Evolutionary conservation across 2,329 filamentous ascomycete genomes (phyloP), one percentile per base, ranked within the genome.

Genomic region (Tolypocladium ophioglossoides): DNA sequence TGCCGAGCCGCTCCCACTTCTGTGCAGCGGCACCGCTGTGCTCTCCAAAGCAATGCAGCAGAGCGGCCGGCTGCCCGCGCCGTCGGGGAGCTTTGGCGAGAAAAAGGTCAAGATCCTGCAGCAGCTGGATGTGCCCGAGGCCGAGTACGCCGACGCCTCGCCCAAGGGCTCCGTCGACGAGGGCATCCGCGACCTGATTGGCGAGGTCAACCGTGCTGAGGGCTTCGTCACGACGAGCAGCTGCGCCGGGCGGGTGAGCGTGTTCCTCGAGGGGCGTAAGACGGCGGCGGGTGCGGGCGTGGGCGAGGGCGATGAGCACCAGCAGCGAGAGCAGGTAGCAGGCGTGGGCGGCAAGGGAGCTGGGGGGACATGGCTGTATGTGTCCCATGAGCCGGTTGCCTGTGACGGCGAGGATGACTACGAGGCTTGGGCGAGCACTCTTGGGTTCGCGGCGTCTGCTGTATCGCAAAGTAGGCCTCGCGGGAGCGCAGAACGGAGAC

Each of bases 171-270:
- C 84, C 0, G 80, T 97, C 22, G 92, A 97, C 68, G 80, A 74
- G 50, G 86, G 84, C 1, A 91, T 97, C 60, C 80, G 85, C 49
- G 78, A 84, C 24, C 74, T 96, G 53, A 91, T 97, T 57, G 77
- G 79, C 51, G 83, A 87, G 60, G 86, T 97, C 67, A 97, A 97
- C 69, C 68, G 63, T 1, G 66, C 86, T 7, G 79, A 84, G 1
- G 90, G 89, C 1, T 80, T 91, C 41, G 90, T 95, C 37, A 96
- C 92, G 2, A 96, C 91, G 3, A 96, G 91, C 71, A 96, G 91
- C 69, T 97, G 92, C 68, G 88, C 90, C 2, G 92, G 92, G 0
- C 78, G 92, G 52, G 81, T 95, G 49, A 91, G 87, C 59, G 87
- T 96, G 4, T 97, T 95, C 64, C 74, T 95, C 1, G 92, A 96